Conservation (phyloP, 2,329 filamentous ascomycete genomes). For the Aspergillus melleus region DNA sequence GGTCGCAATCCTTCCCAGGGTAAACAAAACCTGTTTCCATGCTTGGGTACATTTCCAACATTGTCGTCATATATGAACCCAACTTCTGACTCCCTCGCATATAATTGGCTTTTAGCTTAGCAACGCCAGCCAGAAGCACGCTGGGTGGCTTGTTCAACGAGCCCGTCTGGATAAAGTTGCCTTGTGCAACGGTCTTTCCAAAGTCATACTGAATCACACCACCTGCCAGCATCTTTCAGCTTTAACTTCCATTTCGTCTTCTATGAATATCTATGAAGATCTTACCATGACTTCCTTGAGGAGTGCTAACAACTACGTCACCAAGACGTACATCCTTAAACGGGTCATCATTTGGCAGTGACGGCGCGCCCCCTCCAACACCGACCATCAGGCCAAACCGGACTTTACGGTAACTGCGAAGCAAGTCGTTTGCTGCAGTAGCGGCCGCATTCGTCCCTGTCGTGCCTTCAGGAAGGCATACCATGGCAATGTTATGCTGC, state of each 20-base stretch:
- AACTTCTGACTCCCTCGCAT: neutral
- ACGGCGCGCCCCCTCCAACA: constrained; percentile 28
- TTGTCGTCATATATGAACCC: too few species aligned
- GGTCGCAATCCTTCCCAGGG: too few species aligned
- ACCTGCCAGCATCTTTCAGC: constrained; percentile 11
- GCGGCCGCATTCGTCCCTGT: constrained; percentile 17
- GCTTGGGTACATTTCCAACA: too few species aligned
- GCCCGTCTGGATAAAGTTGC: constrained; percentile 13
- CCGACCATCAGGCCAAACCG: constrained; percentile 24
- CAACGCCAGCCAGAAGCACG: constrained; percentile 10
- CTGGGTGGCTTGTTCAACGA: constrained; percentile 18
- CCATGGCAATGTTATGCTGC: constrained; percentile 26
- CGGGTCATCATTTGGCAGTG: neutral
- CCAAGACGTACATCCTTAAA: constrained; percentile 31
- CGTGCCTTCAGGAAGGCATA: constrained; percentile 15
- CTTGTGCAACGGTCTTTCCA: constrained; percentile 18
- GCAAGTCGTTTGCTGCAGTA: constrained; percentile 18
- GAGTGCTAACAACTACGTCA: constrained; percentile 30
- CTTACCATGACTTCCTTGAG: neutral
- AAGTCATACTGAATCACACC: constrained; percentile 31
- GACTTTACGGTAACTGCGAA: constrained; percentile 16
- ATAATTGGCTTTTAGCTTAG: neutral
- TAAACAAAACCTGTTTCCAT: too few species aligned
- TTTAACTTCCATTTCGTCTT: too few species aligned
- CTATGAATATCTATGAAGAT: too few species aligned